Conservation (phyloP, 2,329 filamentous ascomycete species). For the Fusarium nygamai region DNA sequence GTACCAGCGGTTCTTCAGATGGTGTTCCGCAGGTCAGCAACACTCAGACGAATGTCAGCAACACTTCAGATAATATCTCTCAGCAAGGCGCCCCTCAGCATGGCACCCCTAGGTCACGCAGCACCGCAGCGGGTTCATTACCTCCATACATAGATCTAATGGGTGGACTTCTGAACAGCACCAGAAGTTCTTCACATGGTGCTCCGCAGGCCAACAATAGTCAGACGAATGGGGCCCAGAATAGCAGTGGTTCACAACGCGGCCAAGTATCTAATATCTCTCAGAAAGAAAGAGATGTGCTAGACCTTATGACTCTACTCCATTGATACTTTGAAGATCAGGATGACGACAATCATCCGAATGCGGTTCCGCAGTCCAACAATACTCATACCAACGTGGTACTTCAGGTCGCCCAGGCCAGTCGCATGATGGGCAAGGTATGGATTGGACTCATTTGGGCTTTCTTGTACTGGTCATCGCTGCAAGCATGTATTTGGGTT, state of each 20-base stretch:
- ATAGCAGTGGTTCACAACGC: background rate
- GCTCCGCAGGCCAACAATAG: background rate
- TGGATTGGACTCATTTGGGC: background rate
- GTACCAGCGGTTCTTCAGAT: no score
- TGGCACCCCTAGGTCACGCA: background rate
- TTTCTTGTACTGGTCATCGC: background rate
- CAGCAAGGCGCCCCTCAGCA: background rate
- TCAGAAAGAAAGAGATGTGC: background rate
- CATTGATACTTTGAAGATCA: background rate
- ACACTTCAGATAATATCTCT: no score
- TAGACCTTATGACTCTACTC: background rate
- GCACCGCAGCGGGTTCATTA: accelerated
- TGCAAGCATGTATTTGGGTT: background rate
- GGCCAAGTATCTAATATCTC: background rate
- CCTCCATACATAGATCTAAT: background rate
- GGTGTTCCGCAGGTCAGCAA: no score
- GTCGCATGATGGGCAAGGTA: background rate
- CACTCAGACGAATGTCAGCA: no score
- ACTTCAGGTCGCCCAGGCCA: background rate
- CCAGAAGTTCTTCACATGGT: background rate
- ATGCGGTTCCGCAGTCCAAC: background rate
- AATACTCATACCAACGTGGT: background rate
- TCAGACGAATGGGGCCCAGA: background rate
- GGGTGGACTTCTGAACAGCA: background rate
- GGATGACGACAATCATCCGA: background rate